Evolutionary conservation across 2,329 filamentous ascomycete genomes (phyloP), one percentile per base, ranked within the genome.

Genomic region (Curvularia lunata): DNA sequence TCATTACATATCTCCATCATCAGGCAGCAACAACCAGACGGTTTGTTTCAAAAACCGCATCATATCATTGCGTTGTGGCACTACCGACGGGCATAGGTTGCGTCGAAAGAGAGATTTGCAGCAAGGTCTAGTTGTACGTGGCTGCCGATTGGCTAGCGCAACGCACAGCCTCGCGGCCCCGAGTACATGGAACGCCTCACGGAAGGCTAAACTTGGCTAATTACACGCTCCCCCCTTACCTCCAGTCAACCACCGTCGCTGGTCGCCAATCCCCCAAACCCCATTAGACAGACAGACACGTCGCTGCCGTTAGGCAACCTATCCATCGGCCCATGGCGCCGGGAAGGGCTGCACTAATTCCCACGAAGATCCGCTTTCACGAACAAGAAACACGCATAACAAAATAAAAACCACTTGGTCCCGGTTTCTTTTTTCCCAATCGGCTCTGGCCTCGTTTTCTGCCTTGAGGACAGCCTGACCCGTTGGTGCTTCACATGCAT

Each of bases 401-500:
- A 37, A 37, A 37, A 18, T 16, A 37, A 37, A 37, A 18, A n/a
- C 16, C 16, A 37, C n/a, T 8, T 18, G 16, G 34, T 37, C 13
- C 28, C 28, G 28, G 21, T 42, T 25, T 42, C 16, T 8, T 23
- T 21, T 19, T 13, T 6, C 27, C 28, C 30, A 7, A 9, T 12
- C 12, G 2, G 21, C 10, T 43, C 16, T 25, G 38, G 12, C 23
- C 32, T 30, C 37, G 37, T 54, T 48, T 25, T 58, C 55, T 58
- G 55, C 55, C 55, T 54, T 50, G 55, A 40, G 7, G 52, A 46
- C 30, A 50, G 55, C 55, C 55, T 58, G 55, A 58, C 45, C 55
- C 51, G 51, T 43, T 48, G 32, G 12, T 34, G 43, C 37, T 42
- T 34, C 18, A 28, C 37, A 27, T 43, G 43, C 52, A 47, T 43